Evolutionary conservation across 139 green algal species (phyloP), one percentile per base, ranked within the genome.

Genomic region (Choricystis sp.): DNA sequence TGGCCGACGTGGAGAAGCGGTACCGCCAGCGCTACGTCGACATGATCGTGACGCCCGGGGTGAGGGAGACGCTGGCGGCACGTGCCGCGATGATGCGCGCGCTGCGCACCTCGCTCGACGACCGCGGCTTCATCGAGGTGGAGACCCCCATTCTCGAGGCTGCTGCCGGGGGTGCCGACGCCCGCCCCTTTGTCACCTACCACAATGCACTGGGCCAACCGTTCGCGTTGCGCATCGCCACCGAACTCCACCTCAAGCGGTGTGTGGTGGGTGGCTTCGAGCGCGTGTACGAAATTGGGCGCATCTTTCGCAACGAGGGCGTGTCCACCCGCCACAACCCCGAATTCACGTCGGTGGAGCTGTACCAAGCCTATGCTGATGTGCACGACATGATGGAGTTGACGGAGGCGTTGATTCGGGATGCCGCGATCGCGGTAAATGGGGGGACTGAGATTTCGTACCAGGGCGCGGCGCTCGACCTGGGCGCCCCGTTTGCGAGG

Each of bases 271-370:
- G 86, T 23, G 93, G 93, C 19, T 87, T 99, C 66, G 93, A 99
- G 73, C 81, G 88, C 23, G 90, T 99, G 59, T 99, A 90, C 75
- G 93, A 99, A 77, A 86, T 99, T 30, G 93, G 91, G 2, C 81
- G 88, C 57, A 88, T 97, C 49, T 99, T 99, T 71, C 79, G 93
- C 27, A 99, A 99, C 72, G 93, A 99, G 69, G 93, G 92, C 65
- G 75, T 95, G 25, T 94, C 83, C 30, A 80, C 84, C 1, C 76
- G 91, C 1, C 93, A 99, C 82, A 99, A 99, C 71, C 93, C 93
- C 2, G 93, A 99, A 81, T 99, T 99, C 77, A 98, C 93, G 0
- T 88, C 76, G 22, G 81, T 99, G 24, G 93, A 99, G 77, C 66
- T 95, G 22, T 96, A 95, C 73, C 84, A 93, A 73, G 92, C 92